A percentile compares a stretch with the other conserved stretches of the same genome.
These are phyloP conservation scores for Nicotiana paniculata DNA, from an alignment of 257 asterid species.

Conservation along the genomic window DNA sequence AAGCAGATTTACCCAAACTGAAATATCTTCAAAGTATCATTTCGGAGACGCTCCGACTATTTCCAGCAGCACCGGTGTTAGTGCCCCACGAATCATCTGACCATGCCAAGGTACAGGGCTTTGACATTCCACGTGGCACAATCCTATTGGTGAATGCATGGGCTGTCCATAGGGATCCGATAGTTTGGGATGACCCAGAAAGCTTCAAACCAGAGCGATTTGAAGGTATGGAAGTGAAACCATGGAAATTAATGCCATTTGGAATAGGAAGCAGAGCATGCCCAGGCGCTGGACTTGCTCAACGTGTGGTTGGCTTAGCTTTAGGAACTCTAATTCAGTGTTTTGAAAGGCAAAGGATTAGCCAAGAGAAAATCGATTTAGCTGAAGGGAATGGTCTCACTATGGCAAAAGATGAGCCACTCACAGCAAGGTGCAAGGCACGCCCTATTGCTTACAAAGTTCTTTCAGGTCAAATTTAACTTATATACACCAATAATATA, in stretches of 20 bases:
- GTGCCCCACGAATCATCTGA: conserved; percentile 14
- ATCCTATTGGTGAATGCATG: conserved; percentile 19
- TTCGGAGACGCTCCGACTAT: conserved; percentile 13
- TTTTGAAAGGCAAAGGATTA: conserved; percentile 15
- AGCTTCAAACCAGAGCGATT: conserved; percentile 23
- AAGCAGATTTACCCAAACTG: conserved; percentile 12
- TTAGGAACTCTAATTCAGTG: conserved; percentile 16
- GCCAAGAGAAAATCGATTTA: not conserved
- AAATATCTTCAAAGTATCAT: conserved; percentile 14
- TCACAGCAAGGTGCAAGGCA: not conserved
- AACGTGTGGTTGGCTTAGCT: conserved; percentile 8
- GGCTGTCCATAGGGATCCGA: conserved; percentile 21
- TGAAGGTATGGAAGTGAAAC: conserved; percentile 7
- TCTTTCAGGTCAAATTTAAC: not conserved
- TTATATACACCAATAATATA: no score
- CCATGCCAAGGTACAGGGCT: conserved; percentile 11
- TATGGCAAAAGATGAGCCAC: conserved; percentile 3
- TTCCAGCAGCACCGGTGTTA: conserved; percentile 16
- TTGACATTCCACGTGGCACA: conserved; percentile 16
- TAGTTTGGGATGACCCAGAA: conserved; percentile 13
- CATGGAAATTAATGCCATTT: conserved; percentile 12
- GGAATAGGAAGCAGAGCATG: conserved; percentile 26
- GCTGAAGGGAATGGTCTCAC: conserved; percentile 4
- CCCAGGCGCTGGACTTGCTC: conserved; percentile 18
- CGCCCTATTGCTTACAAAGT: not conserved